Conservation (phyloP, 345 rosid genomes). For the Heritiera fomes region DNA sequence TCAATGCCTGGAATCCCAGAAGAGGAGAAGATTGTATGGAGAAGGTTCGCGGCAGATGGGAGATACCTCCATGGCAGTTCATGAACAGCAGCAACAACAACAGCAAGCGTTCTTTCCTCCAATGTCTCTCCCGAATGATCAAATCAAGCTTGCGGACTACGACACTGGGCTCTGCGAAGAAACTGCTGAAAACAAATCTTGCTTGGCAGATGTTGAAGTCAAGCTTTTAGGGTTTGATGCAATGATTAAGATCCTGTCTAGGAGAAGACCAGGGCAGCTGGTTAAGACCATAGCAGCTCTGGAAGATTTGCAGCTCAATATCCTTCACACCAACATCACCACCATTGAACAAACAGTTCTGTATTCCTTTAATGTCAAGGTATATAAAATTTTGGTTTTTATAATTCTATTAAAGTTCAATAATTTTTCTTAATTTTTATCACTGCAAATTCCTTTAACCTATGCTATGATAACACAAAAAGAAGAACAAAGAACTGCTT, state of each 20-base stretch:
- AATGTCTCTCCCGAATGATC: conserved; percentile 34
- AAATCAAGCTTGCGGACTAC: conserved; percentile 43
- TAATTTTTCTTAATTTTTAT: neutral
- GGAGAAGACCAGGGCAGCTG: conserved; percentile 92
- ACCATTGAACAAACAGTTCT: conserved; percentile 96
- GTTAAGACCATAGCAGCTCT: conserved; percentile 85
- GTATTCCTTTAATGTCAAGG: conserved; percentile 95
- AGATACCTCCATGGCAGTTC: conserved; percentile 36
- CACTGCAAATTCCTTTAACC: neutral
- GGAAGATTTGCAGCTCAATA: conserved; percentile 84
- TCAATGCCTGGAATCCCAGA: conserved; percentile 90
- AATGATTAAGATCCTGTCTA: conserved; percentile 83
- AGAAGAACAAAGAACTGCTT: neutral
- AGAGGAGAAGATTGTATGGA: conserved; percentile 62
- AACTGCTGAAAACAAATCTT: conserved; percentile 82
- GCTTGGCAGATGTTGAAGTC: conserved; percentile 87
- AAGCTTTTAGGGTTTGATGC: conserved; percentile 91
- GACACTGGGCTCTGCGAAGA: conserved; percentile 62
- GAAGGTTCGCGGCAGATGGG: conserved; percentile 45
- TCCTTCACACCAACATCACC: conserved; percentile 91
- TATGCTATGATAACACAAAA: neutral
- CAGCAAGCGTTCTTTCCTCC: conserved; percentile 35
- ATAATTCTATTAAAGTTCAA: neutral
- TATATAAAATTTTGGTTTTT: conserved; percentile 18
- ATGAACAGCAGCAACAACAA: conserved; percentile 21